Conservation (phyloP, 2,329 filamentous ascomycete genomes). For the Stemphylium beticola region DNA sequence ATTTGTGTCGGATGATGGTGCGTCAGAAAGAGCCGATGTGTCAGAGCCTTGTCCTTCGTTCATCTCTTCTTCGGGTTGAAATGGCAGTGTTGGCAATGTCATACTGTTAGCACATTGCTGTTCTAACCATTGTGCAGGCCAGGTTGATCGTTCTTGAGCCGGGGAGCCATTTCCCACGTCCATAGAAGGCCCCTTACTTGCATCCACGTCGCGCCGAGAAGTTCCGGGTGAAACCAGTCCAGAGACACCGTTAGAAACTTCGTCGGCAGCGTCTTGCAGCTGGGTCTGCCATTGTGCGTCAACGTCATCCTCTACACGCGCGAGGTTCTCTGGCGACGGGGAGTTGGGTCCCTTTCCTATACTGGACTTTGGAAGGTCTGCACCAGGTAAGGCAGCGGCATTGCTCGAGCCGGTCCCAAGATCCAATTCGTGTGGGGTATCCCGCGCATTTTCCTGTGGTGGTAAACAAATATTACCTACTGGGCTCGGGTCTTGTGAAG, state of each 20-base stretch:
- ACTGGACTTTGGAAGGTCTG: background rate
- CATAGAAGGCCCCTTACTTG: too few relatives aligned
- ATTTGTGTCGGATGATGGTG: too few relatives aligned
- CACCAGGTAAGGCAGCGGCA: background rate
- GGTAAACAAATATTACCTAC: background rate
- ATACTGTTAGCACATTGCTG: background rate
- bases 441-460: background rate
- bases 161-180: too few relatives aligned
- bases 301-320: background rate
- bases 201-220: too few relatives aligned
- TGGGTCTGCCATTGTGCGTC: slow-evolving; percentile 1
- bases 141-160: background rate
- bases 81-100: background rate
- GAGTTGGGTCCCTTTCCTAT: background rate
- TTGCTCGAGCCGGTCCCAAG: background rate
- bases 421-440: background rate
- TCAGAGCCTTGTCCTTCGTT: background rate
- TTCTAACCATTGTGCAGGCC: background rate
- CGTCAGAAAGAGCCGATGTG: background rate
- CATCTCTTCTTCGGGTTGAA: background rate
- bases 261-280: background rate
- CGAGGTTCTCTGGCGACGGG: background rate
- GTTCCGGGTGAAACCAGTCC: too few relatives aligned
- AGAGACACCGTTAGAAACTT: background rate
- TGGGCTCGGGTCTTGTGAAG: too few relatives aligned